phyloP scores from a whole-genome alignment of 164 flowering plant species.

The Sedum album region DNA sequence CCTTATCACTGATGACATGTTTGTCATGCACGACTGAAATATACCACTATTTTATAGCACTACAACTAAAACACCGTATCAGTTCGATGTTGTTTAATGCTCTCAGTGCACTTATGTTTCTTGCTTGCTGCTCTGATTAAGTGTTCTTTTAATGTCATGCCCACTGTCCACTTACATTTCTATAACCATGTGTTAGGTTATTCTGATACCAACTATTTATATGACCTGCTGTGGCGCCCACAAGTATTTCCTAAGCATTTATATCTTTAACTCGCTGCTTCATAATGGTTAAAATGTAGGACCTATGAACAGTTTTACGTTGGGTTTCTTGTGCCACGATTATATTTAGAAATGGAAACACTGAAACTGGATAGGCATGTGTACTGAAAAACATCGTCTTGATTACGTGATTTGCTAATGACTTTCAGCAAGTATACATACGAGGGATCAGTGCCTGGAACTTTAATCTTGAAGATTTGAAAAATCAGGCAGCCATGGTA shows the following conservation, averaged over 20 bases:
- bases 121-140: neutral
- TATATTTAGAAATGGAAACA: neutral
- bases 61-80: too few species aligned
- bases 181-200: neutral
- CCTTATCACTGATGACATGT: neutral
- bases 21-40: neutral
- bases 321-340: too few species aligned
- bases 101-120: neutral
- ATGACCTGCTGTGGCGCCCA: neutral
- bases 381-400: neutral
- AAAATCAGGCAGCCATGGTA: constrained; percentile 90
- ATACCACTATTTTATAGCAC: neutral
- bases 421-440: constrained; percentile 90
- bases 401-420: constrained; percentile 5
- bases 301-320: neutral
- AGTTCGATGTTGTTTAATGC: neutral
- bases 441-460: constrained; percentile 99
- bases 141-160: neutral
- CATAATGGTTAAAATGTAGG: neutral
- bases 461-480: constrained; percentile 89
- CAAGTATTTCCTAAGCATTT: neutral
- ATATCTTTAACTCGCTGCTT: neutral
- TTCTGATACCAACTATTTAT: neutral
- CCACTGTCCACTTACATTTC: neutral
- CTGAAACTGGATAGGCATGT: neutral